Evolutionary conservation across 768 basidiomycete species (phyloP).

Genomic region (Psilocybe cubensis): DNA sequence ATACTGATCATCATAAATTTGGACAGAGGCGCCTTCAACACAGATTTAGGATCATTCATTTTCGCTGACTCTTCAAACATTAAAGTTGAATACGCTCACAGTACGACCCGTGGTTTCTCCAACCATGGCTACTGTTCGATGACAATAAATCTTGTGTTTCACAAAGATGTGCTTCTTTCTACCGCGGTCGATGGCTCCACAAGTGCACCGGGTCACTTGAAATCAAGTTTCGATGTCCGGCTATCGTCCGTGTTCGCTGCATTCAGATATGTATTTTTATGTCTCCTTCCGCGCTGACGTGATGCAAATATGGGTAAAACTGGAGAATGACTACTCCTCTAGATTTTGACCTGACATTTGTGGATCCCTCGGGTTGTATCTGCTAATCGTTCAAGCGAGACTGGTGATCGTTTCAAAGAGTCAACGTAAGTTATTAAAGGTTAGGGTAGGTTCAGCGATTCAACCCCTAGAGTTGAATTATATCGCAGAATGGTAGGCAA

Average conservation of each 20-base stretch:
- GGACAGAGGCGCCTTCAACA: no score
- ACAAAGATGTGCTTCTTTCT: not conserved
- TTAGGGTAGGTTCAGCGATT: no score
- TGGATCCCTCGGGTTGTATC: no score
- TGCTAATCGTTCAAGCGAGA: no score
- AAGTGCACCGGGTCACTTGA: not conserved
- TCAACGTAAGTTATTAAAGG: no score
- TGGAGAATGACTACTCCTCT: not conserved
- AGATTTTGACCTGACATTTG: not conserved
- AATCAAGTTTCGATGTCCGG: not conserved
- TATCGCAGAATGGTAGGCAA: no score
- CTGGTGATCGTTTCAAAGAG: no score
- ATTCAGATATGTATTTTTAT: not conserved
- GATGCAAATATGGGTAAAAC: not conserved
- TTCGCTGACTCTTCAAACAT: not conserved
- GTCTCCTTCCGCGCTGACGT: not conserved
- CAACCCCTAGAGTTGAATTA: no score
- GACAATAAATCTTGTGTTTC: not conserved
- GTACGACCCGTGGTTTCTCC: not conserved
- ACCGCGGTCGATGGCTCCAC: not conserved
- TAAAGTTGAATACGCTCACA: not conserved
- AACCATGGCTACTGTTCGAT: no score
- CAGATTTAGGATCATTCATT: not conserved
- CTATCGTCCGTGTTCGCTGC: not conserved
- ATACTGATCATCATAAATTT: no score